A percentile compares a stretch with the other conserved stretches of the same genome.
These are phyloP conservation scores for Serendipita vermifera DNA, from an alignment of 768 basidiomycete genomes.

Conservation along the genomic window DNA sequence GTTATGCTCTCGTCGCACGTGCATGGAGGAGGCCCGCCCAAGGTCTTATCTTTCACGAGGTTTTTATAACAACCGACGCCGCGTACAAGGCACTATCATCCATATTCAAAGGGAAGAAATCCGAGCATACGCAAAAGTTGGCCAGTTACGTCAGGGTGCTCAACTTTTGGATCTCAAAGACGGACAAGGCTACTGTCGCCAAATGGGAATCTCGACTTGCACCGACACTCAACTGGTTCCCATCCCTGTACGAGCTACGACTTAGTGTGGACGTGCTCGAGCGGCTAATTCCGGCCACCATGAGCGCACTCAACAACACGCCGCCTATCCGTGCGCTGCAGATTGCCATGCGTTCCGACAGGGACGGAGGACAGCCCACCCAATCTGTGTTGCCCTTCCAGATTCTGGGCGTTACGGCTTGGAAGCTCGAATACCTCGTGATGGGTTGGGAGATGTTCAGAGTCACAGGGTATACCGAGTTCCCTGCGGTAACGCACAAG, in stretches of 20 bases:
- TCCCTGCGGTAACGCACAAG: background rate
- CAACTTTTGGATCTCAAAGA: slow-evolving; percentile 6
- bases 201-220: background rate
- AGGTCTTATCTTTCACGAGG: slow-evolving; percentile 1
- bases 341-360: slow-evolving; percentile 4
- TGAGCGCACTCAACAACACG: background rate
- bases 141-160: background rate
- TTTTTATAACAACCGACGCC: background rate
- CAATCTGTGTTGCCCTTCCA: background rate
- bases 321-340: background rate
- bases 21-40: slow-evolving; percentile 2
- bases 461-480: background rate
- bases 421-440: slow-evolving; percentile 4
- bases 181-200: background rate
- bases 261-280: background rate
- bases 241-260: background rate
- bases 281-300: background rate
- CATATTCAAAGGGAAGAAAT: no score
- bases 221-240: background rate
- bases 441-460: background rate
- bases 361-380: background rate
- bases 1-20: background rate
- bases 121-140: no score
- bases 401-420: background rate
- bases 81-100: no score